These are phyloP conservation scores for Amborella trichopoda DNA, from an alignment of 164 flowering plant genomes.

Conservation along the genomic window DNA sequence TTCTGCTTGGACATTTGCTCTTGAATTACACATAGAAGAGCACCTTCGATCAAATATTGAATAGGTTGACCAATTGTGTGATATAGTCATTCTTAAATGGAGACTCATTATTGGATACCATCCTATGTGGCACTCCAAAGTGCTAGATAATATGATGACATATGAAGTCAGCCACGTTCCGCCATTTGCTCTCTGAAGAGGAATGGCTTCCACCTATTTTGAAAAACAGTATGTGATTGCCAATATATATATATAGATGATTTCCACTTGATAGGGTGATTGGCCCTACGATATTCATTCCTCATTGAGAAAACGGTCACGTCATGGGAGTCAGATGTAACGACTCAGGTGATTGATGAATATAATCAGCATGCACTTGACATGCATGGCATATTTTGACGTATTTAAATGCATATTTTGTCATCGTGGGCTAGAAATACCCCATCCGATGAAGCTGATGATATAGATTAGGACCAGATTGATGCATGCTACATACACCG, in stretches of 20 bases:
- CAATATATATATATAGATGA: neutral
- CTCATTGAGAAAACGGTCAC: neutral
- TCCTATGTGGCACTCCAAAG: neutral
- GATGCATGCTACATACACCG: neutral
- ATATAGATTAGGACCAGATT: neutral
- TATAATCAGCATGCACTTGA: neutral
- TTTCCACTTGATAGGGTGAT: neutral
- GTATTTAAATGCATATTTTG: neutral
- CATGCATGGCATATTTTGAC: neutral
- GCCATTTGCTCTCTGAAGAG: neutral
- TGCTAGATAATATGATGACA: neutral
- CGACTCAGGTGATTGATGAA: neutral
- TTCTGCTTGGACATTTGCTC: too few species aligned
- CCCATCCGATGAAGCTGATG: neutral
- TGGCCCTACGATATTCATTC: neutral
- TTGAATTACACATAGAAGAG: too few species aligned
- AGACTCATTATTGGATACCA: neutral
- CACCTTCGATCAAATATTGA: too few species aligned
- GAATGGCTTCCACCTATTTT: neutral
- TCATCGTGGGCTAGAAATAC: neutral
- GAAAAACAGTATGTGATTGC: neutral
- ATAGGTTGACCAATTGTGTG: too few species aligned
- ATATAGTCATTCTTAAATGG: too few species aligned
- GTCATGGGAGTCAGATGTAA: neutral
- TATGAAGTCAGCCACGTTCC: neutral